Evolutionary conservation across 2,329 filamentous ascomycete species (phyloP).

Genomic region (Madurella fahalii): DNA sequence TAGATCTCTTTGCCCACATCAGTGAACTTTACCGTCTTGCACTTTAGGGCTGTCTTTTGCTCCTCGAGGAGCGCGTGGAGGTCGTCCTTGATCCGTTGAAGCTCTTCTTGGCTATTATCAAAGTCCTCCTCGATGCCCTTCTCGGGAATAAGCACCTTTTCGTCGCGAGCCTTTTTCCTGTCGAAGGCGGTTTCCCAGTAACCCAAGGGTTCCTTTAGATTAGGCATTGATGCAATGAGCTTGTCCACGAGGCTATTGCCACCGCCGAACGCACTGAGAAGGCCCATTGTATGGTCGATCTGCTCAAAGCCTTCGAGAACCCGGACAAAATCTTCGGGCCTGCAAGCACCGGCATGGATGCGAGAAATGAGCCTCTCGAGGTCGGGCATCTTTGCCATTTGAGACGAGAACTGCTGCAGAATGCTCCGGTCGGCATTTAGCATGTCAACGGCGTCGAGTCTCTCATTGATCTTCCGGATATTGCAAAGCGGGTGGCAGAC

Average conservation of each 20-base stretch:
- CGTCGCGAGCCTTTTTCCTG: constrained; percentile 69
- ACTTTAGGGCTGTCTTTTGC: constrained; percentile 70
- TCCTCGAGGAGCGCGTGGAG: constrained; percentile 67
- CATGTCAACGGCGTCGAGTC: constrained; percentile 89
- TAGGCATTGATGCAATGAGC: constrained; percentile 79
- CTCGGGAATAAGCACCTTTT: constrained; percentile 79
- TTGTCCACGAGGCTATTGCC: constrained; percentile 80
- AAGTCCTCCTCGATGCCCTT: constrained; percentile 88
- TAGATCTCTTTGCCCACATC: constrained; percentile 97
- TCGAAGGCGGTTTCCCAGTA: constrained; percentile 95
- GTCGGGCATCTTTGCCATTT: constrained; percentile 88
- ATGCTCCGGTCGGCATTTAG: constrained; percentile 78
- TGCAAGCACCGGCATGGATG: constrained; percentile 88
- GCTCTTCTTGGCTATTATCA: constrained; percentile 72
- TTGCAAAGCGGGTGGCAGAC: constrained; percentile 93
- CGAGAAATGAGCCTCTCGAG: constrained; percentile 90
- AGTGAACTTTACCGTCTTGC: constrained; percentile 66
- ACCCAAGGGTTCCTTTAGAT: constrained; percentile 67
- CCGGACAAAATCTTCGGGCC: constrained; percentile 84
- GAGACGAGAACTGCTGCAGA: constrained; percentile 82
- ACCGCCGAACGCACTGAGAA: constrained; percentile 69
- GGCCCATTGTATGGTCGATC: constrained; percentile 87
- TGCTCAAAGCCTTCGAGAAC: constrained; percentile 96
- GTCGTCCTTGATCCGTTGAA: constrained; percentile 70
- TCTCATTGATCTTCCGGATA: constrained; percentile 81